Percentiles rank a stretch among this genome's conserved stretches.
Evolutionary conservation across 805 yeast species (phyloP).

Genomic region (Candida montana): DNA sequence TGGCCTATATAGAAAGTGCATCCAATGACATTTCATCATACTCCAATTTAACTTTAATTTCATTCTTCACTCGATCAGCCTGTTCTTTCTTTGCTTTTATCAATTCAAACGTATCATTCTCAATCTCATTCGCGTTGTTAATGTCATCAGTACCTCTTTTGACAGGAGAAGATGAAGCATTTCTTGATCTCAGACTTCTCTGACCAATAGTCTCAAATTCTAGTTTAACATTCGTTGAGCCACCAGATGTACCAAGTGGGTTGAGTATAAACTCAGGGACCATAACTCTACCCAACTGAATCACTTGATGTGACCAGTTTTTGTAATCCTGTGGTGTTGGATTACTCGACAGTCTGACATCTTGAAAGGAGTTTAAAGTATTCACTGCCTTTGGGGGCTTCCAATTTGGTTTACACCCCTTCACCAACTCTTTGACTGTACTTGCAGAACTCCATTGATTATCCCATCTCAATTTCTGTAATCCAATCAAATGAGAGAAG

Average conservation of each 20-base stretch:
- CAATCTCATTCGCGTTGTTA: conserved; percentile 7
- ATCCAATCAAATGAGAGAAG: conserved; percentile 71
- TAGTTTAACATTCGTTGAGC: too few species aligned
- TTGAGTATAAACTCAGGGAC: conserved; percentile 35
- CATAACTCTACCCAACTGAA: conserved; percentile 56
- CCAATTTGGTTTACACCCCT: conserved; percentile 70
- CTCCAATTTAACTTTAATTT: not conserved
- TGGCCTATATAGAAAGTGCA: not conserved
- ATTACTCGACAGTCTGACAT: not conserved
- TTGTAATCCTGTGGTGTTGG: conserved; percentile 37
- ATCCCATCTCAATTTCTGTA: conserved; percentile 55
- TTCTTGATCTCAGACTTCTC: conserved; percentile 17
- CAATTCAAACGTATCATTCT: conserved; percentile 3
- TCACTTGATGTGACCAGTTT: conserved; percentile 61
- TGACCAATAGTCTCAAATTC: conserved; percentile 2
- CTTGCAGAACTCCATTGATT: conserved; percentile 58
- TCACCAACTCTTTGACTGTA: conserved; percentile 57
- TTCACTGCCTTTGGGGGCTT: conserved; percentile 42
- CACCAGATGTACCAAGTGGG: not conserved
- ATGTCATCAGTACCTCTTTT: conserved; percentile 8
- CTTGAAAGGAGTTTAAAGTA: not conserved
- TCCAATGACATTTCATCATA: not conserved
- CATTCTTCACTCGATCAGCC: not conserved
- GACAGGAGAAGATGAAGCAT: conserved; percentile 9
- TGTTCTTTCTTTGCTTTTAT: not conserved